phyloP scores from a whole-genome alignment of 176 grass and related monocot genomes.

The Lolium perenne region DNA sequence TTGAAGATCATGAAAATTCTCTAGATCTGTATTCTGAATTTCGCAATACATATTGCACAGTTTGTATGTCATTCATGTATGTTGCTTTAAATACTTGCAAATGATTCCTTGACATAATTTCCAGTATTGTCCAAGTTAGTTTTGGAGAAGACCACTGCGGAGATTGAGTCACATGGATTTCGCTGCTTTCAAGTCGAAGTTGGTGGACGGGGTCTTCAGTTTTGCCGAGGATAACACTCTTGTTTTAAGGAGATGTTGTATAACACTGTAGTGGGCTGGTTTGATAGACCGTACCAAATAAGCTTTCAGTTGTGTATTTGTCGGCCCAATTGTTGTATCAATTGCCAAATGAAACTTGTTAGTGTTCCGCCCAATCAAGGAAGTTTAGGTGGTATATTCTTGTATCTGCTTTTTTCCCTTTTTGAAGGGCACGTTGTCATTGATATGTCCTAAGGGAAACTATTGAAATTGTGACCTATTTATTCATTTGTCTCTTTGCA shows the following conservation, averaged over 20 bases:
- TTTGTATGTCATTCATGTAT: neutral
- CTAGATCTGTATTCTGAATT: no score
- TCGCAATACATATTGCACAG: neutral
- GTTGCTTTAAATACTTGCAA: neutral
- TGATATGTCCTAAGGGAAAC: neutral
- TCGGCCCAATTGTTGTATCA: neutral
- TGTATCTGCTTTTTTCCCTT: neutral
- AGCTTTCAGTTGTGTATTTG: neutral
- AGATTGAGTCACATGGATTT: constrained; percentile 71
- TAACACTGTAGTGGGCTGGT: neutral
- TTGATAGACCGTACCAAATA: neutral
- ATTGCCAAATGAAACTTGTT: neutral
- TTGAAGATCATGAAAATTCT: neutral
- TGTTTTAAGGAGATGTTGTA: constrained; percentile 41
- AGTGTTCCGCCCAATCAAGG: neutral
- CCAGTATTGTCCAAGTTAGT: constrained; percentile 54
- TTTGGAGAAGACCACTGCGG: constrained; percentile 60
- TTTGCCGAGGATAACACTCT: constrained; percentile 41
- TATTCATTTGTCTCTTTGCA: neutral
- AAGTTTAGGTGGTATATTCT: neutral
- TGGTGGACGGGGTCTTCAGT: constrained; percentile 79
- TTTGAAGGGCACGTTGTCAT: neutral
- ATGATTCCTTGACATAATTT: constrained; percentile 61
- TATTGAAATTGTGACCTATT: neutral
- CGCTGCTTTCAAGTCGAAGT: constrained; percentile 77